Base-by-base conservation (phyloP, 345 rosid species). In the Sisymbrium altissimum region DNA sequence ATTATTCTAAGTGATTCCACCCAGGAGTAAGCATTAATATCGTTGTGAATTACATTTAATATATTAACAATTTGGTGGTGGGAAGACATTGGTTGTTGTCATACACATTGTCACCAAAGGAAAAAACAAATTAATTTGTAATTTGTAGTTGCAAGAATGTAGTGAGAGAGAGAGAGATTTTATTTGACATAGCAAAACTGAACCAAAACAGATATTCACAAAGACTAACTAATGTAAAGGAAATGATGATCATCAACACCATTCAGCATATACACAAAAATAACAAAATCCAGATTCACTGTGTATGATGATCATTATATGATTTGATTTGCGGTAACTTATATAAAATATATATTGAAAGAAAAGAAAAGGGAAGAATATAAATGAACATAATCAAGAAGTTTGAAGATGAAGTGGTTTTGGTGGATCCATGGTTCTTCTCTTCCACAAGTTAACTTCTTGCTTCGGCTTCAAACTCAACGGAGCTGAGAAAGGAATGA, bases 381-480 rank as follows among this genome's bases (percentile, higher is more conserved):
- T 18, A 29, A 44, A 46, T 15, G 19, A 15, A 78, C 7, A 49
- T 30, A 38, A 15, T 71, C 46, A 64, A 64, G 68, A 44, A 6
- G 72, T 15, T 17, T 79, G 83, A 84, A 89, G 57, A 43, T 64
- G 86, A 70, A 95, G 97, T 25, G 91, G 94, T 60, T 62, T 72
- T 0, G 98, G 98, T 19, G 91, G 97, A 60, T 82, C 83, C 83
- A 83, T 85, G 58, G 89, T 87, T 83, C 99, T 87, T 81, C 98
- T 81, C 81, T 87, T 86, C 99, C 99, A 95, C 64, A 95, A 64
- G 76, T 87, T 92, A 46, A 95, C 66, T 80, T 95, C 98, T 73
- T 84, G 78, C 82, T 73, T 86, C 40, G 93, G 89, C 66, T 70
- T 81, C 83, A 83, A 65, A 49, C 66, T 45, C 13, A 92, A 82